Conservation (phyloP, 2,329 filamentous ascomycete genomes). For the Coniochaeta prunicola region DNA sequence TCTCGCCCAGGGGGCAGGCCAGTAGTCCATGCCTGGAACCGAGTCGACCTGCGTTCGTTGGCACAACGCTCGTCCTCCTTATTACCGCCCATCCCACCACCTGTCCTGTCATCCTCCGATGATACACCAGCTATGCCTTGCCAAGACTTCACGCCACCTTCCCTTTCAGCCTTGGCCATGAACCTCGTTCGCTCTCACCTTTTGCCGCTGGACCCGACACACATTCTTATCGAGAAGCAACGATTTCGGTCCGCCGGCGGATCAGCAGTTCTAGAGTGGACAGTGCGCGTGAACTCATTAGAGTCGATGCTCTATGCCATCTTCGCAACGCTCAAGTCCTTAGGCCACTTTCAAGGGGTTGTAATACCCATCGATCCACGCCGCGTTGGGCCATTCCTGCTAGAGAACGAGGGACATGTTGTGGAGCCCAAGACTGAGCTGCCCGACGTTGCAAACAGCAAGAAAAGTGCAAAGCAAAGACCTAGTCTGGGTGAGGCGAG, state of each 20-base stretch:
- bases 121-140: neutral
- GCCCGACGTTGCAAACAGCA: too few species aligned
- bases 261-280: slow-evolving; percentile 71
- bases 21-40: slow-evolving; percentile 17
- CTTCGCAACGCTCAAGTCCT: slow-evolving; percentile 46
- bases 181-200: slow-evolving; percentile 26
- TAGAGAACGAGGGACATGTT: slow-evolving; percentile 21
- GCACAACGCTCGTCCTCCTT: too few species aligned
- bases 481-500: neutral
- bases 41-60: slow-evolving; percentile 11
- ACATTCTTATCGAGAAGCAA: slow-evolving; percentile 62
- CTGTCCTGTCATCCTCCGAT: neutral
- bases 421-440: neutral
- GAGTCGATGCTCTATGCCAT: slow-evolving; percentile 75
- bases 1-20: too few species aligned
- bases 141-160: slow-evolving; percentile 23
- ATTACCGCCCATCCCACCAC: too few species aligned
- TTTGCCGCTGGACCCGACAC: slow-evolving; percentile 49
- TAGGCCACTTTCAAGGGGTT: slow-evolving; percentile 32
- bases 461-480: neutral
- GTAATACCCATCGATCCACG: slow-evolving; percentile 45
- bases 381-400: slow-evolving; percentile 49
- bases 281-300: slow-evolving; percentile 71
- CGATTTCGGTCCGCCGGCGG: slow-evolving; percentile 56
- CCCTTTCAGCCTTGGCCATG: slow-evolving; percentile 25